A percentile compares a stretch with the other conserved stretches of the same genome.
These are phyloP conservation scores for Lycium barbarum DNA, from an alignment of 257 asterid genomes.

Conservation along the genomic window DNA sequence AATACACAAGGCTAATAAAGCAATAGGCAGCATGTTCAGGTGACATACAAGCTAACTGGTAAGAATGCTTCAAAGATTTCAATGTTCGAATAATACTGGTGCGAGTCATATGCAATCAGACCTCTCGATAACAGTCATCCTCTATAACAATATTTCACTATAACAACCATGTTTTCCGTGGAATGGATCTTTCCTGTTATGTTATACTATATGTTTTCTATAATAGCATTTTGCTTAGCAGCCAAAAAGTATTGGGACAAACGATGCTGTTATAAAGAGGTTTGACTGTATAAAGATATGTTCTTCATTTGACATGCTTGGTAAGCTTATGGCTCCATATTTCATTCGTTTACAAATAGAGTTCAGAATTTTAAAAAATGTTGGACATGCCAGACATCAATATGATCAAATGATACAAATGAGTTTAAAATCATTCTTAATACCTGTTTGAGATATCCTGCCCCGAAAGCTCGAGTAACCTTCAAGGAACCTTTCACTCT, in stretches of 20 bases:
- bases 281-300: too few relatives aligned
- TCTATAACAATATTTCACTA: too few relatives aligned
- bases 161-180: too few relatives aligned
- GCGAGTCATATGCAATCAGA: too few relatives aligned
- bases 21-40: background rate
- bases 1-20: background rate
- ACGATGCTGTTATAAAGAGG: too few relatives aligned
- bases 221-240: too few relatives aligned
- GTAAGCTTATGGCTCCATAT: background rate
- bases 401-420: background rate
- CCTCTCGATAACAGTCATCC: too few relatives aligned
- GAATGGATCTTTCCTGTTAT: too few relatives aligned
- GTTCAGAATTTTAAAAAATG: background rate
- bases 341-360: background rate
- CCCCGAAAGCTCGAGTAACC: constrained; percentile 98
- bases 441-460: constrained; percentile 93
- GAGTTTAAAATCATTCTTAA: background rate
- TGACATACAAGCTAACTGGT: background rate
- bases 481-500: constrained; percentile 91
- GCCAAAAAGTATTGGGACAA: too few relatives aligned
- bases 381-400: background rate
- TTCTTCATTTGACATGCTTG: background rate
- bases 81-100: background rate
- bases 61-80: background rate
- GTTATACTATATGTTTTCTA: too few relatives aligned